Base-by-base conservation (phyloP, 2,329 filamentous ascomycete genomes). In the Daldinia sp. region DNA sequence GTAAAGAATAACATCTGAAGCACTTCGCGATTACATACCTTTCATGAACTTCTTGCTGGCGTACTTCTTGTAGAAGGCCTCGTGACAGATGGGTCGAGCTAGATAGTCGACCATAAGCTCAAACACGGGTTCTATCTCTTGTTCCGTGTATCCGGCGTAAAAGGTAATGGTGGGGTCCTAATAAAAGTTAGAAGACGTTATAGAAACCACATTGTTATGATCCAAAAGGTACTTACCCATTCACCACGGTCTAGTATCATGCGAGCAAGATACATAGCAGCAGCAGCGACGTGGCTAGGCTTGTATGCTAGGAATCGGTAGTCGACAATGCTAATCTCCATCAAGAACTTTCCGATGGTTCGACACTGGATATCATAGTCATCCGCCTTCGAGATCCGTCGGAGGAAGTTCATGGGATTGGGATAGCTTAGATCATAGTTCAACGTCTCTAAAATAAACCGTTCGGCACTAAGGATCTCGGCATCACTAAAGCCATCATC, bases 1-100 rank as follows among this genome's bases (percentile, higher is more conserved):
- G 70, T 29, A 54, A 63, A 4, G 19, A 32, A 55, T 37, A 54
- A 68, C 56, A n/a, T n/a, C n/a, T 62, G 75, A 75, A 61, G 76
- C 63, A 52, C 13, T 21, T 11, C 13, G 23, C 11, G 25, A 19
- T 59, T 72, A 85, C 80, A 47, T 88, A 97, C 94, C 94, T 83
- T 99, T 99, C 73, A 98, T 82, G 81, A 98, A 99, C 81, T 97
- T 97, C 85, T 98, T 99, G 87, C 93, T 96, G 58, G 95, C 95
- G 77, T 99, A 99, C 80, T 99, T 99, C 87, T 96, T 97, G 85
- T 97, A 98, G 84, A 99, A 97, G 34, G 95, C 96, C 77, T 98
- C 94, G 75, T 99, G 95, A 41, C 90, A 87, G 55, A 97, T 91
- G 23, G 94, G 95, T 10, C 92, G 89, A 61, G 91, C 91, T 35